Evolutionary conservation across 2,329 filamentous ascomycete species (phyloP).

Genomic region (Trichophyton rubrum): DNA sequence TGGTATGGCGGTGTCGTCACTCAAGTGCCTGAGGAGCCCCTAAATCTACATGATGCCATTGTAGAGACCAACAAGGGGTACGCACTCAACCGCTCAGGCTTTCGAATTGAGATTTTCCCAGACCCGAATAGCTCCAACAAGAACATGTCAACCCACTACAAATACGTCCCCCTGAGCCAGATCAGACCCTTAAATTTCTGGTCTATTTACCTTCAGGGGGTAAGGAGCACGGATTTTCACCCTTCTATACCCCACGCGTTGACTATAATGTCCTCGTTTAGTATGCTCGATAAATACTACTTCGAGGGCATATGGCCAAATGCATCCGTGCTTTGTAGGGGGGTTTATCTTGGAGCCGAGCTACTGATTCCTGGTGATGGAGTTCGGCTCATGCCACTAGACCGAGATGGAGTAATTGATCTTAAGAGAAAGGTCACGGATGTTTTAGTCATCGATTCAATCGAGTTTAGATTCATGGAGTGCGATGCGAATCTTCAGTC

Average conservation of each 20-base stretch:
- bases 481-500: slow-evolving; percentile 39
- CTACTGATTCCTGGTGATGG: slow-evolving; percentile 43
- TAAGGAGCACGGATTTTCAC: slow-evolving; percentile 35
- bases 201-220: slow-evolving; percentile 36
- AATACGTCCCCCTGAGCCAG: slow-evolving; percentile 42
- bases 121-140: slow-evolving; percentile 41
- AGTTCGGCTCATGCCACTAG: slow-evolving; percentile 37
- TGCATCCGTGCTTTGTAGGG: slow-evolving; percentile 41
- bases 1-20: slow-evolving; percentile 49
- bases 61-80: slow-evolving; percentile 27
- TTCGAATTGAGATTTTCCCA: slow-evolving; percentile 46
- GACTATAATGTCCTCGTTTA: slow-evolving; percentile 41
- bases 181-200: slow-evolving; percentile 46
- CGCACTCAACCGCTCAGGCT: slow-evolving; percentile 40
- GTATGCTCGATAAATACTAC: slow-evolving; percentile 39
- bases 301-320: slow-evolving; percentile 45
- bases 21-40: slow-evolving; percentile 37
- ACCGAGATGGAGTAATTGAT: slow-evolving; percentile 16
- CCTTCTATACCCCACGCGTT: slow-evolving; percentile 44
- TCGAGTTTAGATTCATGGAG: slow-evolving; percentile 39
- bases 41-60: slow-evolving; percentile 36
- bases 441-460: slow-evolving; percentile 42
- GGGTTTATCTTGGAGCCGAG: slow-evolving; percentile 46
- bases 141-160: slow-evolving; percentile 40
- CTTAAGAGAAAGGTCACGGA: slow-evolving; percentile 31